phyloP scores from a whole-genome alignment of 2,329 filamentous ascomycete genomes.

The Myriosclerotinia scirpicola region DNA sequence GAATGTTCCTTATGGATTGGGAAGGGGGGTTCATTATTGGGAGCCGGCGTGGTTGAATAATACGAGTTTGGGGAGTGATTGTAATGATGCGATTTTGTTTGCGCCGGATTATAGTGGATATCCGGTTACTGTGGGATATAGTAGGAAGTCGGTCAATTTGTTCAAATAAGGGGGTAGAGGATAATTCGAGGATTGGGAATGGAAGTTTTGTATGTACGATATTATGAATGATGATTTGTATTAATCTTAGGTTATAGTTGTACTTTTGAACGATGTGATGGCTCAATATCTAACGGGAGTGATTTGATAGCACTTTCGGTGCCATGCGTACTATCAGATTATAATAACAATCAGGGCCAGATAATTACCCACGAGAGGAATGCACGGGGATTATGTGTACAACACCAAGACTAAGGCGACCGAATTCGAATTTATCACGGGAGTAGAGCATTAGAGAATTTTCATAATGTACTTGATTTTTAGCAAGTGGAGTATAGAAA shows the following conservation, averaged over 20 bases:
- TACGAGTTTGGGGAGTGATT: slow-evolving; percentile 61
- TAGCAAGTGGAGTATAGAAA: too few relatives aligned
- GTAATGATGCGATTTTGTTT: slow-evolving; percentile 63
- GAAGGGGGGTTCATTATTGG: slow-evolving; percentile 64
- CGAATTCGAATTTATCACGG: too few relatives aligned
- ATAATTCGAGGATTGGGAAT: neutral
- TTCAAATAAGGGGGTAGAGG: neutral
- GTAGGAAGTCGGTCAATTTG: slow-evolving; percentile 17
- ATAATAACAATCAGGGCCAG: too few relatives aligned
- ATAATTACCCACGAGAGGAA: too few relatives aligned
- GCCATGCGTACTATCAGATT: too few relatives aligned
- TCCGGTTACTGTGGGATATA: slow-evolving; percentile 17
- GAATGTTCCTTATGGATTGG: slow-evolving; percentile 54
- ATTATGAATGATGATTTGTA: neutral
- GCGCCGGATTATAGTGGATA: slow-evolving; percentile 40
- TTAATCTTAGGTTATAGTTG: neutral
- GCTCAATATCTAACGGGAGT: too few relatives aligned
- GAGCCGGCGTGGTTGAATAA: slow-evolving; percentile 53
- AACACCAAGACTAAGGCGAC: too few relatives aligned
- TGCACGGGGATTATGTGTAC: too few relatives aligned
- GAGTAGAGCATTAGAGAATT: too few relatives aligned
- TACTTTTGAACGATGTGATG: too few relatives aligned
- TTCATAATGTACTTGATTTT: too few relatives aligned
- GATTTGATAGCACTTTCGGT: too few relatives aligned
- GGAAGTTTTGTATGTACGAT: neutral